phyloP scores from a whole-genome alignment of 805 yeast genomes.

The Wickerhamiella occidentalis region DNA sequence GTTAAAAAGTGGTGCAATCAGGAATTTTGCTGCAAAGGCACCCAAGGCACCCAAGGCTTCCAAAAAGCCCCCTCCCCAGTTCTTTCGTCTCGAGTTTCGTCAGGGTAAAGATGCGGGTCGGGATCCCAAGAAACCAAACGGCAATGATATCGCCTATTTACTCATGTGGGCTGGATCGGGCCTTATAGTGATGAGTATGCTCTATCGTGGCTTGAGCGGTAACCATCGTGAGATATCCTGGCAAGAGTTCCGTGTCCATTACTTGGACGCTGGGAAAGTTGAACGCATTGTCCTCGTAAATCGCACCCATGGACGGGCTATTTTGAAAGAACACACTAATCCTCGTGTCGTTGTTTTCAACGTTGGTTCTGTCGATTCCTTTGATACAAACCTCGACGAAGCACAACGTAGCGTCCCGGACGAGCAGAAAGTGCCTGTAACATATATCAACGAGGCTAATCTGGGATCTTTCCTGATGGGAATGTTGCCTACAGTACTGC shows the following conservation, averaged over 20 bases:
- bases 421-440: slow-evolving; percentile 64
- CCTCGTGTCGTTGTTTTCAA: slow-evolving; percentile 45
- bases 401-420: slow-evolving; percentile 54
- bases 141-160: slow-evolving; percentile 5
- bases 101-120: slow-evolving; percentile 9
- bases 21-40: neutral
- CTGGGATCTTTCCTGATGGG: slow-evolving; percentile 52
- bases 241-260: slow-evolving; percentile 76
- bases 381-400: slow-evolving; percentile 64
- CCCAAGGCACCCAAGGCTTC: neutral
- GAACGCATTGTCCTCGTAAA: slow-evolving; percentile 63
- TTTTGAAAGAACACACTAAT: slow-evolving; percentile 35
- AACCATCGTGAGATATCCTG: slow-evolving; percentile 51
- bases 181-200: slow-evolving; percentile 7
- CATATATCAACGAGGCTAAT: slow-evolving; percentile 62
- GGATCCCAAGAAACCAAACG: slow-evolving; percentile 12
- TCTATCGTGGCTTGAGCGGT: slow-evolving; percentile 5
- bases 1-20: neutral
- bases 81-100: slow-evolving; percentile 11
- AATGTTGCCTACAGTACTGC: slow-evolving; percentile 74
- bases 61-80: neutral
- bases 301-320: slow-evolving; percentile 60
- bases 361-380: slow-evolving; percentile 80
- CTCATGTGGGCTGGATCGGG: slow-evolving; percentile 11
- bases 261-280: slow-evolving; percentile 68